These are phyloP conservation scores for Mycena rebaudengoi DNA, from an alignment of 768 basidiomycete species.

Conservation along the genomic window DNA sequence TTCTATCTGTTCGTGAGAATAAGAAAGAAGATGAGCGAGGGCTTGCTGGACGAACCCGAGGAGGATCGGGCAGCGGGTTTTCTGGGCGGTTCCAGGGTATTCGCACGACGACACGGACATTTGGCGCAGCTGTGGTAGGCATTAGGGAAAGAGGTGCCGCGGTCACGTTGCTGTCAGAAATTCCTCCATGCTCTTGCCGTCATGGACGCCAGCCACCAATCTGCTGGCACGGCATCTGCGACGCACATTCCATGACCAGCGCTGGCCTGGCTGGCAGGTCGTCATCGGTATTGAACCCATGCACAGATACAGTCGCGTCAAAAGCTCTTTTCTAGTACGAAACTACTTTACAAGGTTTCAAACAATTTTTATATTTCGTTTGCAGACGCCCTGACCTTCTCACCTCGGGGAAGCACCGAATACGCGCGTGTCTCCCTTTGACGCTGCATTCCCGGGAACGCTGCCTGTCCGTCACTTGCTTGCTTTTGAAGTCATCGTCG, in stretches of 20 bases:
- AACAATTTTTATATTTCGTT: no score
- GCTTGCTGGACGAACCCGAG: conserved; percentile 59
- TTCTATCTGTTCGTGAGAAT: conserved; percentile 65
- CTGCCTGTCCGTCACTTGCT: conserved; percentile 78
- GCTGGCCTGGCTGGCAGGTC: conserved; percentile 91
- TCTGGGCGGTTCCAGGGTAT: conserved; percentile 84
- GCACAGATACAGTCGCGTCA: conserved; percentile 88
- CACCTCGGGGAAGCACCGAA: conserved; percentile 66
- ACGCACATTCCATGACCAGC: conserved; percentile 38
- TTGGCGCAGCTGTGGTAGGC: conserved; percentile 43
- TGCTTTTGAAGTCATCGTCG: neutral
- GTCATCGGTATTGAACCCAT: conserved; percentile 96
- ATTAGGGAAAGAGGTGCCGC: conserved; percentile 24
- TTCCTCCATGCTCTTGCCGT: conserved; percentile 15
- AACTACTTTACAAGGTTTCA: neutral
- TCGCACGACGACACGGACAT: conserved; percentile 78
- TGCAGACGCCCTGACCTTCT: conserved; percentile 54
- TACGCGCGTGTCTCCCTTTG: conserved; percentile 76
- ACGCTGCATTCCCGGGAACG: conserved; percentile 94
- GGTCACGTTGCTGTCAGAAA: conserved; percentile 15
- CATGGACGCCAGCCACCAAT: conserved; percentile 17
- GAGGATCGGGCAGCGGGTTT: conserved; percentile 70
- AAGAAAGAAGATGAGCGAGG: conserved; percentile 6
- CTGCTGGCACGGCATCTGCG: conserved; percentile 8
- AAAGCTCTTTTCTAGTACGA: conserved; percentile 86